These are phyloP conservation scores for Aspergillus carlsbadensis DNA, from an alignment of 495 filamentous ascomycete genomes.

Conservation along the genomic window DNA sequence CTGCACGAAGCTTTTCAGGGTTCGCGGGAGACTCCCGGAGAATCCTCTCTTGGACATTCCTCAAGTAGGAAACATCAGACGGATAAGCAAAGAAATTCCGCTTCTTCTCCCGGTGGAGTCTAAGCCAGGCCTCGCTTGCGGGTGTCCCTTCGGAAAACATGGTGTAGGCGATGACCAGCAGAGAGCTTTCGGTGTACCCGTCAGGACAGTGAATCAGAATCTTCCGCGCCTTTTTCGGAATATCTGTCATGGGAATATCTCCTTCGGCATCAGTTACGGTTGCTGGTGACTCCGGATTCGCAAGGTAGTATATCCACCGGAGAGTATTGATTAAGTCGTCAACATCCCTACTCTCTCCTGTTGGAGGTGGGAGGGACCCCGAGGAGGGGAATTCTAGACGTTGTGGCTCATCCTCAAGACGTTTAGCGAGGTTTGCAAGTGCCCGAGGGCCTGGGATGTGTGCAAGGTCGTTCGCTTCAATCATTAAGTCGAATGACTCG, in stretches of 20 bases:
- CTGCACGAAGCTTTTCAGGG: slow-evolving; percentile 24
- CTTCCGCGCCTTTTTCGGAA: slow-evolving; percentile 48
- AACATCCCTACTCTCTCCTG: slow-evolving; percentile 72
- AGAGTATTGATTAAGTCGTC: slow-evolving; percentile 83
- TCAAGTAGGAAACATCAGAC: slow-evolving; percentile 78
- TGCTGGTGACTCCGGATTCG: slow-evolving; percentile 53
- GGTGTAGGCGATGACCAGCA: slow-evolving; percentile 84
- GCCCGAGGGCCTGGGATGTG: slow-evolving; percentile 55
- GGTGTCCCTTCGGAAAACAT: slow-evolving; percentile 85
- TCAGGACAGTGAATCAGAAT: slow-evolving; percentile 91
- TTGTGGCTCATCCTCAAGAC: slow-evolving; percentile 54
- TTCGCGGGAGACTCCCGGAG: slow-evolving; percentile 51
- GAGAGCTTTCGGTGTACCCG: slow-evolving; percentile 91
- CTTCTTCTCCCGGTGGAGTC: slow-evolving; percentile 72
- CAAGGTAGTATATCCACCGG: slow-evolving; percentile 83
- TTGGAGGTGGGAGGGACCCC: slow-evolving; percentile 80
- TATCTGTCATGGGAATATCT: slow-evolving; percentile 50
- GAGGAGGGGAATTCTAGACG: slow-evolving; percentile 89
- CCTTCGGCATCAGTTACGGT: slow-evolving; percentile 54
- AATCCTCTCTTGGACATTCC: slow-evolving; percentile 70
- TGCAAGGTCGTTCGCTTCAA: slow-evolving; percentile 85
- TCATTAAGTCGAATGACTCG: slow-evolving; percentile 63
- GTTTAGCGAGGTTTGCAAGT: slow-evolving; percentile 57
- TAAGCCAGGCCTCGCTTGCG: slow-evolving; percentile 80
- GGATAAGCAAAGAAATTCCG: slow-evolving; percentile 97